Evolutionary conservation across 331 rosid species (phyloP), one percentile per base, ranked within the genome.

Genomic region (Prunus yedoensis): DNA sequence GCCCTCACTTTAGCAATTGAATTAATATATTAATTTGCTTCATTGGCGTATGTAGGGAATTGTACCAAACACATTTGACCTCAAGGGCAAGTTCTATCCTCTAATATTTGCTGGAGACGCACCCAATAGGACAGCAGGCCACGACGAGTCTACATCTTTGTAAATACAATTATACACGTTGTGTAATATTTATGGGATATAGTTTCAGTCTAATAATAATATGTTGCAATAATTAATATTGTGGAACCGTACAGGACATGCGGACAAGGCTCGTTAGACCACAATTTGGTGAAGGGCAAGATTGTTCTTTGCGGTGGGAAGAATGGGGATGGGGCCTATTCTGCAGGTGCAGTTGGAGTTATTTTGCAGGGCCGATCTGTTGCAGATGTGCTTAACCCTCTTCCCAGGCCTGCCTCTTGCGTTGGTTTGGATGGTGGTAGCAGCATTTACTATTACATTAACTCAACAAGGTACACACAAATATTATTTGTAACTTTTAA

Each of bases 61-160:
- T 60, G 82, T 88, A 23, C 20, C 82, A 67, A 88, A 88, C 68
- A 70, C 85, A 50, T 82, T 86, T 76, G 68, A 86, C 54, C 84
- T 74, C 27, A 46, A 81, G 65, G 79, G 82, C 38, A 3, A 80
- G 63, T 14, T 62, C 25, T 76, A 75, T 67, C 90, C 91, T 10
- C 53, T 86, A n/a, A 67, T 88, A 28, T 82, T 62, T 74, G 83
- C 76, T 23, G 80, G 87, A 10, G 81, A 86, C 60, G 93, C 85
- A 68, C 83, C 80, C 4, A 84, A 68, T 41, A 68, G 0, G 13
- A 79, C 76, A 12, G 63, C 2, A 27, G 78, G 38, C 35, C 10
- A 0, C 17, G 54, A 56, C 52, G 63, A 7, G 11, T 10, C 49
- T 14, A 0, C 0, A 0, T 69, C 86, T 62, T 84, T 87, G 92